These are phyloP conservation scores for Cryphonectria nitschkei DNA, from an alignment of 2,329 filamentous ascomycete species.

Conservation along the genomic window DNA sequence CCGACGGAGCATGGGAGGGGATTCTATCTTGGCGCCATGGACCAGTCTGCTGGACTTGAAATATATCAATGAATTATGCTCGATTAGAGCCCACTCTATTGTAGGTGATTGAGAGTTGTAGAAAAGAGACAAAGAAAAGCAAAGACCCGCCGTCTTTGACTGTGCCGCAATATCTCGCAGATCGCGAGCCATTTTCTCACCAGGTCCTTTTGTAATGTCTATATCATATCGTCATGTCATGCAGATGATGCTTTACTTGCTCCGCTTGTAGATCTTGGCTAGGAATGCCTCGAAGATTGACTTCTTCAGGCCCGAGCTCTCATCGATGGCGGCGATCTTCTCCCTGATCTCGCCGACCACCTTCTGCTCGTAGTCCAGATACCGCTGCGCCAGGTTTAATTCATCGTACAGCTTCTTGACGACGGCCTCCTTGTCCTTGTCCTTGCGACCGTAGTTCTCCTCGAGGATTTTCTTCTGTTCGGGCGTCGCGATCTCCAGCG, in stretches of 20 bases:
- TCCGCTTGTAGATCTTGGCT: conserved; percentile 96
- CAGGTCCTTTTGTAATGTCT: neutral
- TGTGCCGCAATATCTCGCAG: neutral
- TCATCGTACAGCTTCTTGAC: conserved; percentile 91
- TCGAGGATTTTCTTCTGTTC: conserved; percentile 89
- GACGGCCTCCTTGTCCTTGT: conserved; percentile 77
- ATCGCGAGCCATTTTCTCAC: neutral
- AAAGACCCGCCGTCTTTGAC: neutral
- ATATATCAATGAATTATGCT: conserved; percentile 18
- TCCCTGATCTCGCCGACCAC: conserved; percentile 75
- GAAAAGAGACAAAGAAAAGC: neutral
- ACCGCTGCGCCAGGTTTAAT: conserved; percentile 79
- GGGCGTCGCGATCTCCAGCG: conserved; percentile 75
- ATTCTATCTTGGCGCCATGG: neutral
- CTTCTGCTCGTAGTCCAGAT: conserved; percentile 89
- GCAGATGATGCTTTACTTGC: conserved; percentile 65
- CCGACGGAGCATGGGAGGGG: conserved; percentile 14
- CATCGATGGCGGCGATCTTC: conserved; percentile 80
- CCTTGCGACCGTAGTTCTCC: conserved; percentile 92
- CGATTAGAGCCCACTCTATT: conserved; percentile 16
- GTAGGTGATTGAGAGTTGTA: conserved; percentile 6
- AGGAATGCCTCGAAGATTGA: conserved; percentile 87
- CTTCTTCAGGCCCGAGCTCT: conserved; percentile 88
- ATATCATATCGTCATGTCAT: neutral
- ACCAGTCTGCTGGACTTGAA: conserved; percentile 2